These are phyloP conservation scores for Epipyxis sp. DNA, from an alignment of 108 stramenopile genomes.

Conservation along the genomic window DNA sequence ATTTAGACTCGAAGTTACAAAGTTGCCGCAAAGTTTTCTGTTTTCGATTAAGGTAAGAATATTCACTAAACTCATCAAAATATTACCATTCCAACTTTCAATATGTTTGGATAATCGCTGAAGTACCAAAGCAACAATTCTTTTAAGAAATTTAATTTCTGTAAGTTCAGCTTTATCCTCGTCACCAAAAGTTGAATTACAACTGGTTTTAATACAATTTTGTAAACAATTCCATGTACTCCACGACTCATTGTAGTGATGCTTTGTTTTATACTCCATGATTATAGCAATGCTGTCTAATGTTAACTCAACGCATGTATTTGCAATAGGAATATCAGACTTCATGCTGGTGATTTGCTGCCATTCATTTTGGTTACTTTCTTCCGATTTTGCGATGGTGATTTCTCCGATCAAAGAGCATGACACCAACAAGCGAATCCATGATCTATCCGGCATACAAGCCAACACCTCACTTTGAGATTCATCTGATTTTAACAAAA, in stretches of 20 bases:
- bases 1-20: too few species aligned
- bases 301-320: neutral
- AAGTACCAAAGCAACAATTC: neutral
- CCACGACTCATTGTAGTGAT: neutral
- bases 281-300: neutral
- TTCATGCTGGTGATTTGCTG: neutral
- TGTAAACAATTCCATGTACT: neutral
- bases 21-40: too few species aligned
- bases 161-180: neutral
- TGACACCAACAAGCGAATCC: neutral
- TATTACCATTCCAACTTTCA: too few species aligned
- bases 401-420: neutral
- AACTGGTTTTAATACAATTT: neutral
- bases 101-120: too few species aligned
- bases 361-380: too few species aligned
- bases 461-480: neutral
- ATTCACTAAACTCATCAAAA: too few species aligned
- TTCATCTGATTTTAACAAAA: conserved; percentile 23
- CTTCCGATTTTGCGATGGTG: neutral
- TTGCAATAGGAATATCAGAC: neutral
- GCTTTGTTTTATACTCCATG: neutral
- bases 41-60: too few species aligned
- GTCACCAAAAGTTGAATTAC: neutral
- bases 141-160: neutral
- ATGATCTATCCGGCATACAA: neutral